Conservation (phyloP, 192 early-diverging fungal species). For the Umbelopsis vinacea region DNA sequence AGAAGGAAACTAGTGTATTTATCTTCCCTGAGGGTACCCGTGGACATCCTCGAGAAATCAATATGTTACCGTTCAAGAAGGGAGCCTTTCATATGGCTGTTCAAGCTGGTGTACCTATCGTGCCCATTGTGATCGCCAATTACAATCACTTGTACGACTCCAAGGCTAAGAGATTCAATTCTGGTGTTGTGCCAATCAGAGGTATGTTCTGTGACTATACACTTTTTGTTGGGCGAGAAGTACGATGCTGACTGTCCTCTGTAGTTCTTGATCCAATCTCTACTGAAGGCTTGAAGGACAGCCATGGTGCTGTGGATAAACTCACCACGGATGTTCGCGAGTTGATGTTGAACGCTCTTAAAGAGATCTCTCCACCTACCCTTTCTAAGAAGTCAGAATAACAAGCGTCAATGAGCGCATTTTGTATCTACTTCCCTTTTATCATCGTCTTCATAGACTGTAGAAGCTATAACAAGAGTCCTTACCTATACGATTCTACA, state of each 20-base stretch:
- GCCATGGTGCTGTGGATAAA: constrained; percentile 49
- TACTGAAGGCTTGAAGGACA: constrained; percentile 45
- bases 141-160: constrained; percentile 64
- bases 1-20: constrained; percentile 72
- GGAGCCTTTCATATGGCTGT: constrained; percentile 95
- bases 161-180: constrained; percentile 49
- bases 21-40: constrained; percentile 95
- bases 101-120: constrained; percentile 82
- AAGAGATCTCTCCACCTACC: constrained; percentile 45
- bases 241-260: background rate
- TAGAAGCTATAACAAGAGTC: background rate
- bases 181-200: constrained; percentile 61
- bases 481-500: background rate
- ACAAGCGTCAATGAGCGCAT: background rate
- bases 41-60: constrained; percentile 66
- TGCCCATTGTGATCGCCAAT: constrained; percentile 86
- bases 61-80: constrained; percentile 93
- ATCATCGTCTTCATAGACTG: background rate
- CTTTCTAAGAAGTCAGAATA: constrained; percentile 13
- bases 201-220: constrained; percentile 36
- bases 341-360: constrained; percentile 53
- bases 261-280: constrained; percentile 55
- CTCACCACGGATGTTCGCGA: constrained; percentile 51
- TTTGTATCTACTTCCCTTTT: background rate
- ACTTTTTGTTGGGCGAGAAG: background rate